Evolutionary conservation across 2,329 filamentous ascomycete species (phyloP).

Genomic region (Fusarium globosum): DNA sequence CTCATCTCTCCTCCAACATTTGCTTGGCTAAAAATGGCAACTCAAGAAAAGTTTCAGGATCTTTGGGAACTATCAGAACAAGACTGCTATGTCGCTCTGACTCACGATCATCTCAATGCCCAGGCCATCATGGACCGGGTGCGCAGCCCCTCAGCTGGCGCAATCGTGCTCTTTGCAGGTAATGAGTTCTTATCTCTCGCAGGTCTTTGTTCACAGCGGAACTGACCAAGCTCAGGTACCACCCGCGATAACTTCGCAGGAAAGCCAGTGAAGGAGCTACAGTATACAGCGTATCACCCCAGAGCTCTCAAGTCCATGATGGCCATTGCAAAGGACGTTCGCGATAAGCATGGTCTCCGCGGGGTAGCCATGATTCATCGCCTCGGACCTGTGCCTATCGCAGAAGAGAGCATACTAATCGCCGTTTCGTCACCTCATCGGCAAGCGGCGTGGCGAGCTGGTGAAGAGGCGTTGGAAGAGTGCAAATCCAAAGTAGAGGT

Average conservation of each 20-base stretch:
- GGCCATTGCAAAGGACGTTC: constrained; percentile 68
- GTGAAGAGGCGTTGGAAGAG: constrained; percentile 87
- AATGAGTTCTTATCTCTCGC: constrained; percentile 50
- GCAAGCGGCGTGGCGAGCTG: constrained; percentile 85
- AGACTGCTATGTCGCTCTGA: constrained; percentile 75
- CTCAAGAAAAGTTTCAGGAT: constrained; percentile 29
- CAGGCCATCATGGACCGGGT: constrained; percentile 72
- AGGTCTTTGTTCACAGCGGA: not conserved
- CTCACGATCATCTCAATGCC: constrained; percentile 68
- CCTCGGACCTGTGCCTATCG: constrained; percentile 85
- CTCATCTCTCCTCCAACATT: not conserved
- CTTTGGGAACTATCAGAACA: constrained; percentile 58
- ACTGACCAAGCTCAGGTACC: constrained; percentile 60
- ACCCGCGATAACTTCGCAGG: constrained; percentile 80
- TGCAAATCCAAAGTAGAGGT: constrained; percentile 92
- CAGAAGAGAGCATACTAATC: constrained; percentile 93
- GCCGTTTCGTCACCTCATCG: constrained; percentile 87
- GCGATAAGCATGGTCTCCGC: constrained; percentile 71
- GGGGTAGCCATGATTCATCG: constrained; percentile 86
- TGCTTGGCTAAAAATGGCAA: constrained; percentile 21
- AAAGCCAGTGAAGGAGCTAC: constrained; percentile 77
- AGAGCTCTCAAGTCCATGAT: constrained; percentile 77
- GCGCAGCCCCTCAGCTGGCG: constrained; percentile 77
- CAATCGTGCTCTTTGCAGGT: constrained; percentile 82
- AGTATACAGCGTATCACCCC: constrained; percentile 79